Percentiles rank a stretch among this genome's conserved stretches.
These are phyloP conservation scores for Lactuca saligna DNA, from an alignment of 129 eudicot species.

Conservation along the genomic window DNA sequence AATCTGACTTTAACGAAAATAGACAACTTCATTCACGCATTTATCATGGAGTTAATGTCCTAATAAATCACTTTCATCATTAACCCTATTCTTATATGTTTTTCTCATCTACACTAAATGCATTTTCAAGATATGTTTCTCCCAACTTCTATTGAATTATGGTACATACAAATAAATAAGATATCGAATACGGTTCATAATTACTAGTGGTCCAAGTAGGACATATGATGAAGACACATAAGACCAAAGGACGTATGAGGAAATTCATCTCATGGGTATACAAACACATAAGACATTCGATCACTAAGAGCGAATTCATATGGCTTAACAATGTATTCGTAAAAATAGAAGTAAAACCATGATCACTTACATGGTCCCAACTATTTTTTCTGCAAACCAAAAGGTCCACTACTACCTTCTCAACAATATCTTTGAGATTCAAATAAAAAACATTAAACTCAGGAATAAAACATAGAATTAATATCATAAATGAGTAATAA, in stretches of 20 bases:
- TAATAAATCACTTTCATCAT: not conserved
- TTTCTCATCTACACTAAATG: not conserved
- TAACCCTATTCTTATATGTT: not conserved
- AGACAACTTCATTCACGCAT: conserved; percentile 15
- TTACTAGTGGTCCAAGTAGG: not conserved
- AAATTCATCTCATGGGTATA: not conserved
- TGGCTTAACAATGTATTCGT: not conserved
- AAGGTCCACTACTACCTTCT: not conserved
- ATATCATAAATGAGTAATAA: no score
- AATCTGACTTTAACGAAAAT: conserved; percentile 12
- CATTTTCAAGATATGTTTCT: not conserved
- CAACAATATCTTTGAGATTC: not conserved
- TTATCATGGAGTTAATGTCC: conserved; percentile 4
- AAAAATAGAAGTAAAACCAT: not conserved
- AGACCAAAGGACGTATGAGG: not conserved
- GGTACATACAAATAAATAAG: not conserved
- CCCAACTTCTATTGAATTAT: not conserved
- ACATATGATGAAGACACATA: not conserved
- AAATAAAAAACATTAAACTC: not conserved
- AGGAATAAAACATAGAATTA: not conserved
- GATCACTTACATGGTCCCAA: not conserved
- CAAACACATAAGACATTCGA: not conserved
- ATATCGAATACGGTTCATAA: not conserved
- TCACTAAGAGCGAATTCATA: not conserved
- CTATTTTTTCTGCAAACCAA: not conserved